Percentiles rank a stretch among this genome's conserved stretches.
phyloP scores from a whole-genome alignment of 352 stramenopile genomes.

The Phytophthora uliginosa region DNA sequence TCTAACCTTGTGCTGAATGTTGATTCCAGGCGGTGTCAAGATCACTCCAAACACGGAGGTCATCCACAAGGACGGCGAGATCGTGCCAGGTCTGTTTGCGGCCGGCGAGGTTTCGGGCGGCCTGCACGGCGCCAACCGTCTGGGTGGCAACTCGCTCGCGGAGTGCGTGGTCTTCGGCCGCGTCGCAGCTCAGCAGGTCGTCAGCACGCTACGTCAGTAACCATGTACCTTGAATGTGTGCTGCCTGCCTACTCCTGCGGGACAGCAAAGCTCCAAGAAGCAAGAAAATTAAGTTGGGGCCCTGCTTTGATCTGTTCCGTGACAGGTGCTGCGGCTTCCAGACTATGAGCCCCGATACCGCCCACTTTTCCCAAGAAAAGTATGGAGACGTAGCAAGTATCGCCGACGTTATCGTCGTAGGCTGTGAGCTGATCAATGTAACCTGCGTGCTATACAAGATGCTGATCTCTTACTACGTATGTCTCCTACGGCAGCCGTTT shows the following conservation, averaged over 20 bases:
- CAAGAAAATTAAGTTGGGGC: slow-evolving; percentile 8
- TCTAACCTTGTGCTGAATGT: slow-evolving; percentile 37
- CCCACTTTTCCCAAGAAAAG: neutral
- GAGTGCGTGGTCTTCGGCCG: slow-evolving; percentile 95
- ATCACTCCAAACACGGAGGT: slow-evolving; percentile 92
- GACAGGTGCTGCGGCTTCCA: slow-evolving; percentile 22
- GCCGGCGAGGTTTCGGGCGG: slow-evolving; percentile 95
- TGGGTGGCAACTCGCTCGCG: slow-evolving; percentile 91
- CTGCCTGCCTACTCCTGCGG: neutral
- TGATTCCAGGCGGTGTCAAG: slow-evolving; percentile 83
- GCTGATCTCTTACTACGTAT: neutral
- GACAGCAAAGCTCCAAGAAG: slow-evolving; percentile 12
- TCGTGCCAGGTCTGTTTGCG: slow-evolving; percentile 91
- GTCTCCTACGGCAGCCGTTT: slow-evolving; percentile 19
- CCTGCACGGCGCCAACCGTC: slow-evolving; percentile 93
- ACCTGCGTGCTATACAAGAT: neutral
- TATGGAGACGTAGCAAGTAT: neutral
- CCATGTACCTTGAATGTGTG: slow-evolving; percentile 24
- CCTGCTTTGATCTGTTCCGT: slow-evolving; percentile 17
- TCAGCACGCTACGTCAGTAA: slow-evolving; percentile 47
- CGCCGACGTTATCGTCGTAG: neutral
- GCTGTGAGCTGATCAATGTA: slow-evolving; percentile 10
- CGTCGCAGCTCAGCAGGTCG: slow-evolving; percentile 69
- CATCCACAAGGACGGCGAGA: slow-evolving; percentile 60
- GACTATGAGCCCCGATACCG: slow-evolving; percentile 17